A percentile compares a stretch with the other conserved stretches of the same genome.
Conservation (phyloP, 2,329 filamentous ascomycete species). For the Pseudomassariella vexata region DNA sequence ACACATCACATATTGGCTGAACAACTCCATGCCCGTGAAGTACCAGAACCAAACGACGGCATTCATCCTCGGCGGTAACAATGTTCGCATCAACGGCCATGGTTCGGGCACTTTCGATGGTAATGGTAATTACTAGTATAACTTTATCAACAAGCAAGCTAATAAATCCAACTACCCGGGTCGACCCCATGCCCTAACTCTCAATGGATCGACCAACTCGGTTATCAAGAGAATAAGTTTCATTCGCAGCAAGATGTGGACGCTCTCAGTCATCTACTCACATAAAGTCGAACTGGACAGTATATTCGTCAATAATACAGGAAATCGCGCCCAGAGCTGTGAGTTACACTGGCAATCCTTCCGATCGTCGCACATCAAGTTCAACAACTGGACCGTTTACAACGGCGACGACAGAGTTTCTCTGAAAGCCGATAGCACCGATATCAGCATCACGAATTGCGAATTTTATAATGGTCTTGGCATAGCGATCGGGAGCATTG, state of each 20-base stretch:
- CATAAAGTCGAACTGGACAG: slow-evolving; percentile 33
- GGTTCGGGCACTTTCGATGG: slow-evolving; percentile 50
- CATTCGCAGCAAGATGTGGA: slow-evolving; percentile 47
- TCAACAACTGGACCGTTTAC: slow-evolving; percentile 20
- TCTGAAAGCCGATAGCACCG: slow-evolving; percentile 18
- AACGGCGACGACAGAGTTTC: slow-evolving; percentile 18
- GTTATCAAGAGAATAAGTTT: slow-evolving; percentile 38
- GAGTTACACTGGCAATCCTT: slow-evolving; percentile 4
- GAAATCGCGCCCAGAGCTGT: slow-evolving; percentile 15
- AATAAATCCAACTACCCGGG: no score
- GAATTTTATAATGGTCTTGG: slow-evolving; percentile 34
- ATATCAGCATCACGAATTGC: slow-evolving; percentile 28
- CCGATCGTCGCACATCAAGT: slow-evolving; percentile 14
- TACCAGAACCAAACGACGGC: slow-evolving; percentile 52
- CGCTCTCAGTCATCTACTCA: slow-evolving; percentile 39
- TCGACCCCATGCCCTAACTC: slow-evolving; percentile 43
- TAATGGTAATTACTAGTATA: slow-evolving; percentile 51
- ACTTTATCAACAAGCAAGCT: slow-evolving; percentile 27
- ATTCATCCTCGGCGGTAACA: slow-evolving; percentile 48
- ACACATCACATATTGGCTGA: slow-evolving; percentile 54
- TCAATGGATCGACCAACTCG: slow-evolving; percentile 37
- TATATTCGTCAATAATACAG: slow-evolving; percentile 42
- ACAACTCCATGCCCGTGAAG: slow-evolving; percentile 41
- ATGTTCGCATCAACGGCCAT: slow-evolving; percentile 42
- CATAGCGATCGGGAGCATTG: slow-evolving; percentile 41